Evolutionary conservation across 306 rosid genomes (phyloP), one percentile per base, ranked within the genome.

Genomic region (Acmispon strigosus): DNA sequence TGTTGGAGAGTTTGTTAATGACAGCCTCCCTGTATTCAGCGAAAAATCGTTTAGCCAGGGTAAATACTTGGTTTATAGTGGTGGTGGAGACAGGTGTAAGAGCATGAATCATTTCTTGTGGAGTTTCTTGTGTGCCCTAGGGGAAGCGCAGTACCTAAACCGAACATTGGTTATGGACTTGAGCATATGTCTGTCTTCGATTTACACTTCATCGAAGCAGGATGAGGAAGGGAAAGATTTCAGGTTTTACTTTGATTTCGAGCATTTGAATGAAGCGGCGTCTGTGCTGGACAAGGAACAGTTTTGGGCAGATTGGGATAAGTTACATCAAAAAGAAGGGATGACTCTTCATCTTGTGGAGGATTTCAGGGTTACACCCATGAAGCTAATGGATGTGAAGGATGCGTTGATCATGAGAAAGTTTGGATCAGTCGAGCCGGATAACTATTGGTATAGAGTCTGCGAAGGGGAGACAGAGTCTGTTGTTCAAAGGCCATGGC

Each of bases 391-490:
- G 48, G 90, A 80, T 0, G 85, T 88, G 55, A 86, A 85, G 48
- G 97, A 95, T 79, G 36, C 93, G 55, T 80, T 95, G 79, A 86
- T 95, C 65, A 80, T 91, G 93, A 86, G 99, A 53, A 95, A 95
- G 86, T 95, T 95, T 44, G 93, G 93, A 42, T 71, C 88, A 2
- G 96, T 88, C 7, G 99, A 95, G 85, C 97, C 97, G 0, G 97
- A 95, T 83, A 95, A 95, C 66, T 91, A 91, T 66, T 86, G 99
- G 97, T 95, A 89, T 51, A 85, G 99, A 62, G 99, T 91, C 45
- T 95, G 99, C 66, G 99, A 95, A 80, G 96, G 99, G 72, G 97
- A 95, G 82, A 88, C 96, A 1, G 97, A 95, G 78, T 89, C 97
- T 0, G 77, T 86, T 15, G 79, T 91, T 73, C 96, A 86, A 74